phyloP scores from a whole-genome alignment of 2,329 filamentous ascomycete genomes.

The Verticillium klebahnii region DNA sequence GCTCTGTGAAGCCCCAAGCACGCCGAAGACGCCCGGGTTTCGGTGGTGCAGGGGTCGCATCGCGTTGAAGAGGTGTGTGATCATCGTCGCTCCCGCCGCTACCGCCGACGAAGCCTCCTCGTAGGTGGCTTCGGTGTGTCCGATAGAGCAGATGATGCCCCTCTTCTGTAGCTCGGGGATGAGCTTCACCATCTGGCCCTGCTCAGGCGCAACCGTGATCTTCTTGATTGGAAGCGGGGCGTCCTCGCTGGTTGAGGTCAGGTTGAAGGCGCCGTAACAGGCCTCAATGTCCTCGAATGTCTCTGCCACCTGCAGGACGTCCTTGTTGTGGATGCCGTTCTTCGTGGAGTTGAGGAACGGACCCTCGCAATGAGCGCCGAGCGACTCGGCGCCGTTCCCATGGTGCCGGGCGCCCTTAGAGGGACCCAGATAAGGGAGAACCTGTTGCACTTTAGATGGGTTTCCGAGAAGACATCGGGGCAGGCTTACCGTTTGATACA shows the following conservation, averaged over 20 bases:
- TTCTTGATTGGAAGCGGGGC: slow-evolving; percentile 58
- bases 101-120: slow-evolving; percentile 72
- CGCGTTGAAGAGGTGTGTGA: slow-evolving; percentile 91
- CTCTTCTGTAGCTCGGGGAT: slow-evolving; percentile 62
- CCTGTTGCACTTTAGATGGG: slow-evolving; percentile 27
- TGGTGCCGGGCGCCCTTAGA: slow-evolving; percentile 57
- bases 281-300: slow-evolving; percentile 61
- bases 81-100: slow-evolving; percentile 75
- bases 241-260: slow-evolving; percentile 29
- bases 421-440: slow-evolving; percentile 73
- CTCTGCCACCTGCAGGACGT: slow-evolving; percentile 62
- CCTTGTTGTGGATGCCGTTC: slow-evolving; percentile 78
- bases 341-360: slow-evolving; percentile 80
- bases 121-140: slow-evolving; percentile 84
- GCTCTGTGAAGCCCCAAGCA: slow-evolving; percentile 64
- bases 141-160: slow-evolving; percentile 74
- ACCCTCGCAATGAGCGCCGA: slow-evolving; percentile 88
- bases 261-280: slow-evolving; percentile 70
- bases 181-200: slow-evolving; percentile 61
- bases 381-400: slow-evolving; percentile 72
- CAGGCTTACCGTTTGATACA: slow-evolving; percentile 66
- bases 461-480: background rate
- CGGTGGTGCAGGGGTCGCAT: slow-evolving; percentile 89
- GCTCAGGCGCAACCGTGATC: slow-evolving; percentile 83
- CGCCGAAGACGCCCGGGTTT: slow-evolving; percentile 85